Base-by-base conservation (phyloP, 441 rosid genomes). In the Isatis lusitanica region DNA sequence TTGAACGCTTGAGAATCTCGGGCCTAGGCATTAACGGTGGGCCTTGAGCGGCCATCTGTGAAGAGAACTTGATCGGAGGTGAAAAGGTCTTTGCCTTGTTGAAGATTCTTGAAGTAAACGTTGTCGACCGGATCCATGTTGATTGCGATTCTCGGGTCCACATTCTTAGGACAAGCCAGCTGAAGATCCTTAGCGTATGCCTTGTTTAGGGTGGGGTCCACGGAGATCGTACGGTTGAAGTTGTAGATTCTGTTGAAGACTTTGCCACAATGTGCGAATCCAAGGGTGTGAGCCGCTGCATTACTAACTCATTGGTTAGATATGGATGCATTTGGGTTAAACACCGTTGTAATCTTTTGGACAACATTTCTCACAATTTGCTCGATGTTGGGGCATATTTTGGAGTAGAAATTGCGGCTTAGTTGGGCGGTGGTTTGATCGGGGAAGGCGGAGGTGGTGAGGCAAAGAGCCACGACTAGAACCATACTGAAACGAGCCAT, bases 41-140 rank as follows among this genome's bases (percentile, higher is more conserved):
- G 85, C 56, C 21, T 80, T 43, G 98, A 90, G 62, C 90, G 84
- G 5, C 36, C 1, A 66, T 93, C 93, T 0, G 87, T 73, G 76
- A 76, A 86, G 65, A 92, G 87, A 28, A 87, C 83, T 55, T 92
- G 98, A 63, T 92, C 98, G 0, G 95, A 92, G 33, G 92, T 87
- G 82, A 92, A 87, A 0, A 90, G 82, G 21, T 94, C 98, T 85
- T 16, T 74, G 51, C 94, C 91, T 9, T 83, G 77, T 73, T 77
- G 84, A 38, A 92, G 91, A 63, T 90, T 92, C 78, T 83, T 77
- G 87, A 21, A 90, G 84, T 89, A 92, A 7, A 26, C 28, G 63
- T 92, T 89, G 83, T 89, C 98, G 17, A 26, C 76, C 0, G 95
- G 92, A 76, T 92, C 95, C 92, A 92, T 89, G 84, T 90, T 83